Percentiles rank a stretch among this genome's conserved stretches.
Conservation (phyloP, 805 yeast species). For the Zygosaccharomyces siamensis region DNA sequence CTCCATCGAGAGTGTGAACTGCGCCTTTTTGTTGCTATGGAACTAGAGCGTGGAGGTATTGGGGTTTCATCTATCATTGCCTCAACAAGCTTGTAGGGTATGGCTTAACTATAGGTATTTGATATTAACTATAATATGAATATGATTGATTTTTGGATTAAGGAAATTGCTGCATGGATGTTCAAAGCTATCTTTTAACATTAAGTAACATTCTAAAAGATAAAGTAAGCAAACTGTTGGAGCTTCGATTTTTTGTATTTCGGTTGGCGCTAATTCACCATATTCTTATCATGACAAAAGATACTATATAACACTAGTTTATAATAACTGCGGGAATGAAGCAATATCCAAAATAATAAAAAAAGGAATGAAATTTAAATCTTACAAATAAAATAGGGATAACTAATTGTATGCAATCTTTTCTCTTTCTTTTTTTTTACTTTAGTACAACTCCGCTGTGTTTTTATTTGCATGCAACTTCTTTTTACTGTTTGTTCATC, state of each 20-base stretch:
- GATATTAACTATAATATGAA: no score
- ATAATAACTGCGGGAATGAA: neutral
- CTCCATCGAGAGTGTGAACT: neutral
- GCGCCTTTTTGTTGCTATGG: neutral
- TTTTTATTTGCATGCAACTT: conserved; percentile 6
- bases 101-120: no score
- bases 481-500: neutral
- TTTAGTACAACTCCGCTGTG: conserved; percentile 16
- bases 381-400: conserved; percentile 9
- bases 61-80: neutral
- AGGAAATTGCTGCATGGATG: neutral
- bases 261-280: neutral
- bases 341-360: neutral
- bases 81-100: neutral
- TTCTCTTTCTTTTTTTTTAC: conserved; percentile 2
- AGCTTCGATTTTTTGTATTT: neutral
- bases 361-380: conserved; percentile 1
- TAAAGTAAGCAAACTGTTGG: neutral
- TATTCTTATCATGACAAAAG: neutral
- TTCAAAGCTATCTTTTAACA: neutral
- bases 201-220: neutral
- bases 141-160: neutral
- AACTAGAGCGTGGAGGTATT: neutral
- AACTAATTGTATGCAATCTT: conserved; percentile 6
- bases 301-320: neutral